phyloP scores from a whole-genome alignment of 139 green algal species.

The Chlorella vulgaris region DNA sequence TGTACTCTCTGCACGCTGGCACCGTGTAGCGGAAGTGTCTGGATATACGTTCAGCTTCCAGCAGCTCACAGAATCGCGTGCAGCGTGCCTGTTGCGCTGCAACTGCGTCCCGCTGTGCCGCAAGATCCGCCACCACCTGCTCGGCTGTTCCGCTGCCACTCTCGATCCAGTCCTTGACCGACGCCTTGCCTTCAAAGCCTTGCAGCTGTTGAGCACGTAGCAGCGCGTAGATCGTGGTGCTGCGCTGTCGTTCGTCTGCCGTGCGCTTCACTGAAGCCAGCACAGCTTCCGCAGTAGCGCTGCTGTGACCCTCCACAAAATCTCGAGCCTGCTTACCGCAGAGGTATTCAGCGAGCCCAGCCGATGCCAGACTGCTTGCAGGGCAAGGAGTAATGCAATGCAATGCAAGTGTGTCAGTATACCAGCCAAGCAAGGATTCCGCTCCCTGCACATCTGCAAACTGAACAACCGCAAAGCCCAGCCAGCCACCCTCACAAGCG shows the following conservation, averaged over 20 bases:
- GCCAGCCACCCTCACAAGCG: background rate
- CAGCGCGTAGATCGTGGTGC: background rate
- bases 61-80: background rate
- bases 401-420: background rate
- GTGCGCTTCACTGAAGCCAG: background rate
- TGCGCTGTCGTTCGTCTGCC: background rate
- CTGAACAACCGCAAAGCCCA: background rate
- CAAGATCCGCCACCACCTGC: background rate
- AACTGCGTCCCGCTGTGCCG: background rate
- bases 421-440: background rate
- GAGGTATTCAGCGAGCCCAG: background rate
- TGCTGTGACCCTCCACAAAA: background rate
- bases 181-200: background rate
- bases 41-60: background rate
- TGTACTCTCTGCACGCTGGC: background rate
- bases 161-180: background rate
- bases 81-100: no score
- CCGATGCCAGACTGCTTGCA: background rate
- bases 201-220: background rate
- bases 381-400: background rate
- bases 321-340: background rate
- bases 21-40: background rate
- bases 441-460: background rate
- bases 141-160: background rate
- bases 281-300: background rate